These are phyloP conservation scores for Fusarium denticulatum DNA, from an alignment of 2,329 filamentous ascomycete species.

Conservation along the genomic window DNA sequence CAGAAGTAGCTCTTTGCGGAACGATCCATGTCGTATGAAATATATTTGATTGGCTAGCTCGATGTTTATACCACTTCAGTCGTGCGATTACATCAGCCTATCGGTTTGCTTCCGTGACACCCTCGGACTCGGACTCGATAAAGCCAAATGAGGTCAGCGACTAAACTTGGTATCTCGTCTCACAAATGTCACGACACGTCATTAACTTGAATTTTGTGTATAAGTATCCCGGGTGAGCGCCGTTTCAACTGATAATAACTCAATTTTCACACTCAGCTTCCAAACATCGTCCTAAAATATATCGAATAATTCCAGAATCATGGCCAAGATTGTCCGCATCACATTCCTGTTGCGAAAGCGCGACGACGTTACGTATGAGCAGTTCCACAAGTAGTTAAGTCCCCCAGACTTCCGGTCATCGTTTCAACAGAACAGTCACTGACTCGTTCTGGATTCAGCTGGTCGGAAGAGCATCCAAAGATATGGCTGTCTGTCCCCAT, in stretches of 20 bases:
- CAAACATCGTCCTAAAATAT: background rate
- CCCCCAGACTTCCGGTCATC: background rate
- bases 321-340: background rate
- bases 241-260: fast-evolving
- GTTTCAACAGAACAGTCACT: background rate
- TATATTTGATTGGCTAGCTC: background rate
- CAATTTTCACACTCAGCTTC: background rate
- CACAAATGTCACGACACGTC: background rate
- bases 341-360: background rate
- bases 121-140: background rate
- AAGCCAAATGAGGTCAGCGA: background rate
- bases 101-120: background rate
- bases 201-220: background rate
- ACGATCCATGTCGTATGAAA: background rate
- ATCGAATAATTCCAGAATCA: background rate
- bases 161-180: background rate
- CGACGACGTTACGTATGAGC: background rate
- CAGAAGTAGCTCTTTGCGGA: background rate
- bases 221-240: background rate
- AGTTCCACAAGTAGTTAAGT: background rate
- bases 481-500: background rate
- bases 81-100: background rate
- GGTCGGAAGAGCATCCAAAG: background rate
- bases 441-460: fast-evolving
- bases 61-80: background rate